These are phyloP conservation scores for Monosporascus ibericus DNA, from an alignment of 2,329 filamentous ascomycete species.

Conservation along the genomic window DNA sequence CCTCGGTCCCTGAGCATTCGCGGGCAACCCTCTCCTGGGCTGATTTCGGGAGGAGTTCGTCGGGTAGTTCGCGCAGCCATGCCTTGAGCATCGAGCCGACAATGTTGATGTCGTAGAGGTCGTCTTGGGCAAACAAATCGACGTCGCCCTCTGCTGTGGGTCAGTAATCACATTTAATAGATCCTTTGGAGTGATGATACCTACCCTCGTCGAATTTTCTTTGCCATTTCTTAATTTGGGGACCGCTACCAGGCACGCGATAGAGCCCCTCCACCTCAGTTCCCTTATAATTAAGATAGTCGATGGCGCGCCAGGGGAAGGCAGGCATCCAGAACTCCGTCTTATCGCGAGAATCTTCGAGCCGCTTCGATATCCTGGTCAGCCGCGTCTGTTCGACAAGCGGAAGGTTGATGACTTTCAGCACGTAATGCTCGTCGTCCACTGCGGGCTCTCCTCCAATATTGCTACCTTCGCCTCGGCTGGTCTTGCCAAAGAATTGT, in stretches of 20 bases:
- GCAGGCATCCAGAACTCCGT: conserved; percentile 99
- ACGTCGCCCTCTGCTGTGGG: conserved; percentile 66
- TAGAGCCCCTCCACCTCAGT: conserved; percentile 93
- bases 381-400: conserved; percentile 84
- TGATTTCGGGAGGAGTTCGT: conserved; percentile 84
- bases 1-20: conserved; percentile 72
- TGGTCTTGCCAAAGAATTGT: conserved; percentile 73
- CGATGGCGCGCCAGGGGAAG: conserved; percentile 90
- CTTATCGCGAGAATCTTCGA: conserved; percentile 86
- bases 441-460: conserved; percentile 46
- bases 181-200: conserved; percentile 13
- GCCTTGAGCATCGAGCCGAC: conserved; percentile 94
- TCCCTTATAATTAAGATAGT: conserved; percentile 92
- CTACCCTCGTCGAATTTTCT: conserved; percentile 79
- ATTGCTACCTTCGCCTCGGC: conserved; percentile 62
- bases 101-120: conserved; percentile 93
- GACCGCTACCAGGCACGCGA: conserved; percentile 82
- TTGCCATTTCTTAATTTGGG: conserved; percentile 91
- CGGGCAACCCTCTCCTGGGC: conserved; percentile 74
- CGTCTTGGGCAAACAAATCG: conserved; percentile 78
- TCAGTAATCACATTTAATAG: conserved; percentile 12
- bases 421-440: conserved; percentile 77
- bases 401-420: conserved; percentile 80
- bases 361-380: conserved; percentile 82
- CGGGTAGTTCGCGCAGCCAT: conserved; percentile 90